Conservation (phyloP, 768 basidiomycete genomes). For the Panaeolus papilionaceus region DNA sequence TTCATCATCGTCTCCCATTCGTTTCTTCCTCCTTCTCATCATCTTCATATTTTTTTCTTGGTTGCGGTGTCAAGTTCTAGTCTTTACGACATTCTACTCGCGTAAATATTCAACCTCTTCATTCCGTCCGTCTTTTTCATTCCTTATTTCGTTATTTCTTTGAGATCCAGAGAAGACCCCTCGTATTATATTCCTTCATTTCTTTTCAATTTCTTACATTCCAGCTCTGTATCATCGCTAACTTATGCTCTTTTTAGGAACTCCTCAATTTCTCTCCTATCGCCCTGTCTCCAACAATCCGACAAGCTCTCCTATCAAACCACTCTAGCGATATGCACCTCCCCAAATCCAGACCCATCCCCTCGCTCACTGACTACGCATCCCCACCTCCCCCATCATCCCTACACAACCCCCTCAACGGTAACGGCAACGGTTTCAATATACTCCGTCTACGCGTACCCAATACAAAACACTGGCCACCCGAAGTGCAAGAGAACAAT, state of each 20-base stretch:
- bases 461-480: slow-evolving; percentile 80
- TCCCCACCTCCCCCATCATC: slow-evolving; percentile 24
- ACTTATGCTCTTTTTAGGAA: slow-evolving; percentile 65
- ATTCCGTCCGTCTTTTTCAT: too few species aligned
- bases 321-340: slow-evolving; percentile 54
- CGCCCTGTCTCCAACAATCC: slow-evolving; percentile 62
- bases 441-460: slow-evolving; percentile 79
- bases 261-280: slow-evolving; percentile 86
- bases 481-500: slow-evolving; percentile 94
- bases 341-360: slow-evolving; percentile 84
- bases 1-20: too few species aligned
- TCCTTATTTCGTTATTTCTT: too few species aligned
- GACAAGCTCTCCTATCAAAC: too few species aligned
- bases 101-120: too few species aligned
- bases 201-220: too few species aligned
- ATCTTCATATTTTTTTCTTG: too few species aligned
- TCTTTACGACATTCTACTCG: too few species aligned
- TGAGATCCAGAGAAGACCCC: too few species aligned
- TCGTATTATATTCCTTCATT: too few species aligned
- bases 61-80: too few species aligned
- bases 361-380: slow-evolving; percentile 56
- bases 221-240: background rate
- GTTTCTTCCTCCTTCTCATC: too few species aligned
- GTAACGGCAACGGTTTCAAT: slow-evolving; percentile 55
- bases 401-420: slow-evolving; percentile 25